phyloP scores from a whole-genome alignment of 495 filamentous ascomycete species.

The Penicillium atrosanguineum region DNA sequence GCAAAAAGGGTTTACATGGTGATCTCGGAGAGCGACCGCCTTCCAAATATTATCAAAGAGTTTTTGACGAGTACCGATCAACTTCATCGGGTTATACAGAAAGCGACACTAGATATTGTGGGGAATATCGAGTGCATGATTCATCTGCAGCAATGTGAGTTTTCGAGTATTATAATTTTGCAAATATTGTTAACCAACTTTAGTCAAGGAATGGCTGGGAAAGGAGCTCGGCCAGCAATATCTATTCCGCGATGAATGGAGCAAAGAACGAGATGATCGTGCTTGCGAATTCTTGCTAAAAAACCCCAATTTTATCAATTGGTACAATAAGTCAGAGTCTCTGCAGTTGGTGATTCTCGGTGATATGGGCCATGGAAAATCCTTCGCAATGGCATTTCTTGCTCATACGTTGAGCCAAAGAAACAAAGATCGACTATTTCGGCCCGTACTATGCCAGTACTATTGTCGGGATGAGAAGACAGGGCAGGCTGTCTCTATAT shows the following conservation, averaged over 20 bases:
- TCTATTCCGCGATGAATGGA: background rate
- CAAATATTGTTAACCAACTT: background rate
- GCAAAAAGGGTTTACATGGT: background rate
- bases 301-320: background rate
- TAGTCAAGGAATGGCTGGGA: background rate
- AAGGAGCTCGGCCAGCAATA: background rate
- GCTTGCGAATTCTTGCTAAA: background rate
- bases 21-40: background rate
- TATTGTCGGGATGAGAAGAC: constrained; percentile 3
- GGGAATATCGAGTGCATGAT: background rate
- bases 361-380: background rate
- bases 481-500: background rate
- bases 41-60: background rate
- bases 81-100: background rate
- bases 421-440: background rate
- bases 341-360: background rate
- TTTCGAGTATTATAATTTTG: background rate
- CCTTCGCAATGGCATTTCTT: background rate
- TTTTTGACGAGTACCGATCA: background rate
- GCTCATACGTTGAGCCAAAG: background rate
- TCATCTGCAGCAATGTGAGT: background rate
- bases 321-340: background rate
- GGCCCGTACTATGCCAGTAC: background rate
- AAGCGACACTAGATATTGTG: background rate
- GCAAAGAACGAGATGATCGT: background rate